A percentile compares a stretch with the other conserved stretches of the same genome.
These are phyloP conservation scores for Mastigamoeba balamuthi DNA, from an alignment of 78 protist genomes.

Conservation along the genomic window DNA sequence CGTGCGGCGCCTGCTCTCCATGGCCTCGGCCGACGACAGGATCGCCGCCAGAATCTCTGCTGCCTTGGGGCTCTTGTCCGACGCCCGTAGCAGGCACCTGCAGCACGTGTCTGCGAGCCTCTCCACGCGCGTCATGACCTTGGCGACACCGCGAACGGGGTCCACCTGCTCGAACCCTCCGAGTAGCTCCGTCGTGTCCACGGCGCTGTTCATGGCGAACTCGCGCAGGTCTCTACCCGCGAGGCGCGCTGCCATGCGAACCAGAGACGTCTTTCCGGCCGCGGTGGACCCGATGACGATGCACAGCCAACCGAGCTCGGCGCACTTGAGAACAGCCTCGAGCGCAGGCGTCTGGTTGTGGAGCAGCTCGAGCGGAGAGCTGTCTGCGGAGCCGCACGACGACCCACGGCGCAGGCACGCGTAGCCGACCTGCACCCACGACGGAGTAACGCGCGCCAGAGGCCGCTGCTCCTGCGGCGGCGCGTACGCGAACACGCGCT, in stretches of 20 bases:
- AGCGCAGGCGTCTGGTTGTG: constrained; percentile 40
- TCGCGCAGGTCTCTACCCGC: constrained; percentile 65
- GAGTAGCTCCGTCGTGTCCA: constrained; percentile 78
- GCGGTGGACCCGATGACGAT: constrained; percentile 76
- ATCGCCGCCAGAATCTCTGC: background rate
- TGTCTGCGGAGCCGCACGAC: background rate
- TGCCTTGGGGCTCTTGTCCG: background rate
- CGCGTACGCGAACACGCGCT: no score
- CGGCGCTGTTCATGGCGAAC: constrained; percentile 68
- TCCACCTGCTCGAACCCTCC: constrained; percentile 86
- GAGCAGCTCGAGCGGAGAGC: constrained; percentile 12
- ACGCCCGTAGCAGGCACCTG: no score
- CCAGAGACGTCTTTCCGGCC: constrained; percentile 74
- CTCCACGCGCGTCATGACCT: background rate
- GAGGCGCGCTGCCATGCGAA: constrained; percentile 67
- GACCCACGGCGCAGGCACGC: no score
- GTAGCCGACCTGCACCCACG: no score
- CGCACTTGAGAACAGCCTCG: constrained; percentile 26
- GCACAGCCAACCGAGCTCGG: constrained; percentile 64
- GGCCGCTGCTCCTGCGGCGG: no score
- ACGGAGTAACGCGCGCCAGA: no score
- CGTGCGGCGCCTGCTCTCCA: background rate
- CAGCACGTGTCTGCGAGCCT: background rate
- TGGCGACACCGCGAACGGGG: no score
- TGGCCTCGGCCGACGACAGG: background rate